phyloP scores from a whole-genome alignment of 768 basidiomycete genomes.

The Mycena floridula region DNA sequence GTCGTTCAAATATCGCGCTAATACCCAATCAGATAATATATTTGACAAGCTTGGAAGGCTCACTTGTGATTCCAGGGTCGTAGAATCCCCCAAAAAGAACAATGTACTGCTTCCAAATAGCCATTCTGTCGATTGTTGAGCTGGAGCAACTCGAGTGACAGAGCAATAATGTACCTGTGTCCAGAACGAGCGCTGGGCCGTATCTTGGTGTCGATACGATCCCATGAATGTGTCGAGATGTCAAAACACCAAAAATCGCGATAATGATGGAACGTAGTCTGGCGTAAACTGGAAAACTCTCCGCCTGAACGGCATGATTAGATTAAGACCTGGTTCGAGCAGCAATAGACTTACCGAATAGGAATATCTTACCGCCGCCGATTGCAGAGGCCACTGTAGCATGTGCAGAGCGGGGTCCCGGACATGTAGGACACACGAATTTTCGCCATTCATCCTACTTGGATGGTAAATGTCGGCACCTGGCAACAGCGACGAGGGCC shows the following conservation, averaged over 20 bases:
- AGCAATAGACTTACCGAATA: slow-evolving; percentile 53
- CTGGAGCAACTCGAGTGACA: neutral
- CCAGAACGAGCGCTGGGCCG: slow-evolving; percentile 79
- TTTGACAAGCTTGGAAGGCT: neutral
- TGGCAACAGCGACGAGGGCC: neutral
- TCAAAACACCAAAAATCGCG: slow-evolving; percentile 89
- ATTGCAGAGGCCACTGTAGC: slow-evolving; percentile 68
- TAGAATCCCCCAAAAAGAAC: slow-evolving; percentile 90
- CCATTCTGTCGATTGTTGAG: slow-evolving; percentile 51
- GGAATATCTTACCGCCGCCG: slow-evolving; percentile 81
- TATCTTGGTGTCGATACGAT: slow-evolving; percentile 81
- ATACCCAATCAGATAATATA: too few species aligned
- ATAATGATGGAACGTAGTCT: slow-evolving; percentile 84
- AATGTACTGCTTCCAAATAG: slow-evolving; percentile 82
- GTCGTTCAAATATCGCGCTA: slow-evolving; percentile 79
- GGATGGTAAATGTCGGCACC: neutral
- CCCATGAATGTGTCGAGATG: slow-evolving; percentile 74
- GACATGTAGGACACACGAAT: slow-evolving; percentile 79
- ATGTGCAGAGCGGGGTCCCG: slow-evolving; percentile 85
- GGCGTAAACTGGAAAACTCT: slow-evolving; percentile 79
- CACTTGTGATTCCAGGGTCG: slow-evolving; percentile 82
- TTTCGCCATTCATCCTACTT: slow-evolving; percentile 81
- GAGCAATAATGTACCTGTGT: slow-evolving; percentile 45
- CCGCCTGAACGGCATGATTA: slow-evolving; percentile 50
- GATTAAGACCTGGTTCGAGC: neutral